Base-by-base conservation (phyloP, 495 filamentous ascomycete species). In the Xylaria castorea region DNA sequence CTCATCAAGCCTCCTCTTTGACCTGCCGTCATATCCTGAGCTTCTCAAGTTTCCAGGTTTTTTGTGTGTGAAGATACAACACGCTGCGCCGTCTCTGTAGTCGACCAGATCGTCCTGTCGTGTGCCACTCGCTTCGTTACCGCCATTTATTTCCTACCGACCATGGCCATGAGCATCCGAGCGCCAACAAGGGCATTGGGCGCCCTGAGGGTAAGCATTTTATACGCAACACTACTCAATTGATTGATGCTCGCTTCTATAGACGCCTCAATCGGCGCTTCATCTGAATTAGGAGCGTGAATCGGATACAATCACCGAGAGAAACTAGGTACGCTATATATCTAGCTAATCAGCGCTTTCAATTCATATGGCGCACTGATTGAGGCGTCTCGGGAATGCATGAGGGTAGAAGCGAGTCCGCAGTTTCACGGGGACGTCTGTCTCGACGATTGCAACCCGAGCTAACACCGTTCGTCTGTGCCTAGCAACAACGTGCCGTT, bases 111-210 rank as follows among this genome's bases (percentile, higher is more conserved):
- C 42, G 32, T 25, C 18, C 9, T 16, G 30, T 9, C 16, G 30
- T 40, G 27, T 36, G 53, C 30, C 40, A 40, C 44, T 25, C 11
- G 44, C 22, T 25, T 60, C 22, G 22, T n/a, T 60, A n/a, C 53
- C 8, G 6, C 40, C 42, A 0, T 62, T 9, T 16, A 46, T 36
- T 40, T 34, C 18, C 30, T 32, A 36, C 34, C 57, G 12, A 79
- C 75, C 53, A 89, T 89, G 88, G 84, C 87, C 3, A 80, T 88
- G 74, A 87, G 82, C 67, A 74, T 85, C 8, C 81, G 86, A 75
- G 76, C 84, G 44, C 83, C 85, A 30, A 80, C 84, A 40, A 81
- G 81, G 77, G 86, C 84, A 51, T 70, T 81, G 16, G 70, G 74
- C n/a, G 85, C 84, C 72, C 75, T 89, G 30, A 86, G 84, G 80